Conservation (phyloP, 225 moss, liverwort and hornwort species). For the Bryum argenteum region DNA sequence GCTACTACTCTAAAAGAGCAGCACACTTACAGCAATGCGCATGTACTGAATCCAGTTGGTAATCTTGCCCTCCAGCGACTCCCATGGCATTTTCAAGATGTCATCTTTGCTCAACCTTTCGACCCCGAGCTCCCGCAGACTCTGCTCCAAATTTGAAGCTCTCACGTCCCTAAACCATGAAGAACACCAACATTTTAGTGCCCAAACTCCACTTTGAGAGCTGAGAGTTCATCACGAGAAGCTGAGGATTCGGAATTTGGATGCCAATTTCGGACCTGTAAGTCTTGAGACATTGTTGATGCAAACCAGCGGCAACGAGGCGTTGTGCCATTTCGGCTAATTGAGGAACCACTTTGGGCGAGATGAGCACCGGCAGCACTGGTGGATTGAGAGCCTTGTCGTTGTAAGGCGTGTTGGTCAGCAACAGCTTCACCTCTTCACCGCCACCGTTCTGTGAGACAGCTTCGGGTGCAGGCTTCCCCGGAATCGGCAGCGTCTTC, state of each 20-base stretch:
- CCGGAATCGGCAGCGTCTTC: conserved; percentile 73
- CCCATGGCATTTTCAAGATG: conserved; percentile 84
- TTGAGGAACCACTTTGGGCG: conserved; percentile 82
- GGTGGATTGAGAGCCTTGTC: conserved; percentile 59
- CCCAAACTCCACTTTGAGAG: neutral
- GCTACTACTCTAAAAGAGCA: neutral
- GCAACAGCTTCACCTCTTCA: conserved; percentile 64
- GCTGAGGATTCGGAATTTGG: no score
- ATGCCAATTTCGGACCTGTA: conserved; percentile 58
- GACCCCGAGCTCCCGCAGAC: conserved; percentile 77
- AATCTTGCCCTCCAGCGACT: conserved; percentile 88
- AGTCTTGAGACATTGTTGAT: conserved; percentile 82
- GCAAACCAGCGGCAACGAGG: conserved; percentile 78
- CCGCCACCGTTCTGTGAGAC: conserved; percentile 49
- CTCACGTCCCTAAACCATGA: conserved; percentile 71
- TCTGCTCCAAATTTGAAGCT: conserved; percentile 78
- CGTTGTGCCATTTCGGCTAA: conserved; percentile 89
- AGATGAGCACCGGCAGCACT: conserved; percentile 73
- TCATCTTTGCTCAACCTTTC: conserved; percentile 92
- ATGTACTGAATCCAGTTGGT: conserved; percentile 92
- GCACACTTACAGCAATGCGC: conserved; percentile 85
- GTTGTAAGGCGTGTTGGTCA: conserved; percentile 59
- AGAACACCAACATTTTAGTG: no score
- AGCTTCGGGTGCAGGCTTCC: conserved; percentile 55
- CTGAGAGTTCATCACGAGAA: neutral